Percentiles rank a stretch among this genome's conserved stretches.
Evolutionary conservation across 106 monocot species (phyloP).

Genomic region (Posidonia australis): DNA sequence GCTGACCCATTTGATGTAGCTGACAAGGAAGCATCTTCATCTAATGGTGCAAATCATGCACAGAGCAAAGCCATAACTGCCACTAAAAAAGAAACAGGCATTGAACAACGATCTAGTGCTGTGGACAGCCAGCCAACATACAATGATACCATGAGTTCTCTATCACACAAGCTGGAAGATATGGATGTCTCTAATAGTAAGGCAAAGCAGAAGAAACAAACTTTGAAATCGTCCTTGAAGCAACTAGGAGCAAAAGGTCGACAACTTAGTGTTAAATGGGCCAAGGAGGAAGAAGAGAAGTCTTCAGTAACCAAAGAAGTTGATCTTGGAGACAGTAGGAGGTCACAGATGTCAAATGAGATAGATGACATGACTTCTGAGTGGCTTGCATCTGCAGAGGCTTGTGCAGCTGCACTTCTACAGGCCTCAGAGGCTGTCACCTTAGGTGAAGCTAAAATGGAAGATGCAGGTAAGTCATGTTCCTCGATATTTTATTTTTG

Average conservation of each 20-base stretch:
- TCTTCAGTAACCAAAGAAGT: slow-evolving; percentile 12
- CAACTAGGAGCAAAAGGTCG: slow-evolving; percentile 17
- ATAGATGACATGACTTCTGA: slow-evolving; percentile 29
- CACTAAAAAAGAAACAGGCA: not conserved
- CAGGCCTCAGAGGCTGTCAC: slow-evolving; percentile 50
- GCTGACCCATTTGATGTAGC: slow-evolving; percentile 11
- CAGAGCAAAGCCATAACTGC: not conserved
- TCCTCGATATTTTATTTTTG: no score
- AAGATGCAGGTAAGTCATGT: slow-evolving; percentile 50
- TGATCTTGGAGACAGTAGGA: slow-evolving; percentile 3
- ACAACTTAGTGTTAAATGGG: slow-evolving; percentile 61
- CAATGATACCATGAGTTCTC: not conserved
- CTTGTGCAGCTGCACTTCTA: slow-evolving; percentile 55
- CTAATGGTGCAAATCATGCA: not conserved
- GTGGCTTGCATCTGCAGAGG: slow-evolving; percentile 68
- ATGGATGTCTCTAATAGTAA: slow-evolving; percentile 17
- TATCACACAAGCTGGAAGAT: not conserved
- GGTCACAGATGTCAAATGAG: slow-evolving; percentile 8
- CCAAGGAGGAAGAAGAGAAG: slow-evolving; percentile 30
- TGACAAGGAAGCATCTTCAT: slow-evolving; percentile 19
- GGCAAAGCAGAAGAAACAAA: not conserved
- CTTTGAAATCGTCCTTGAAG: slow-evolving; percentile 57
- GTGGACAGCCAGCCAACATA: not conserved
- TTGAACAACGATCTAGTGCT: not conserved
- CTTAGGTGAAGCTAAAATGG: slow-evolving; percentile 46